phyloP scores from a whole-genome alignment of 2,329 filamentous ascomycete genomes.

The Neofusicoccum laricinum region DNA sequence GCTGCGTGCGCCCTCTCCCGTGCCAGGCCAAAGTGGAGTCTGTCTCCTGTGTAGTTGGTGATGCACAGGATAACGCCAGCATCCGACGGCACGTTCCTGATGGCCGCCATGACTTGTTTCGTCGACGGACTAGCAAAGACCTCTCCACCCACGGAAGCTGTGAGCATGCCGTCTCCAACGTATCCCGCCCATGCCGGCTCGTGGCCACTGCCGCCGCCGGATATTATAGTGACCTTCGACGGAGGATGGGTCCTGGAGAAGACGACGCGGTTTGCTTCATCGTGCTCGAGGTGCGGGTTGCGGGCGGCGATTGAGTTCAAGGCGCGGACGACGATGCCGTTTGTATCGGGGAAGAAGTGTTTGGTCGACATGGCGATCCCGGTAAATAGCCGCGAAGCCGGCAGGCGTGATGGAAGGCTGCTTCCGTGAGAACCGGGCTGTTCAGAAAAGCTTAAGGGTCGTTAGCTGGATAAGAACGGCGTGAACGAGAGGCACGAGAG shows the following conservation, averaged over 20 bases:
- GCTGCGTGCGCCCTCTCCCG: conserved; percentile 45
- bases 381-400: not conserved
- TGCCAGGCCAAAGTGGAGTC: conserved; percentile 49
- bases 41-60: conserved; percentile 51
- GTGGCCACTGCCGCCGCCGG: conserved; percentile 48
- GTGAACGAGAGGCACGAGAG: not conserved
- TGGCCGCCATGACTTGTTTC: conserved; percentile 50
- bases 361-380: conserved; percentile 49
- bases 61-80: conserved; percentile 48
- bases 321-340: conserved; percentile 50
- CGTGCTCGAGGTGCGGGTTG: conserved; percentile 43
- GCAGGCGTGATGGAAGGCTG: too few species aligned
- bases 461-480: not conserved
- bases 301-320: conserved; percentile 47
- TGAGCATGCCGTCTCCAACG: conserved; percentile 49
- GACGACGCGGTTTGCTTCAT: conserved; percentile 48
- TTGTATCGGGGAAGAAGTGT: conserved; percentile 53
- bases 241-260: conserved; percentile 44
- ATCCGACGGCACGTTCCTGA: conserved; percentile 44
- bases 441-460: not conserved
- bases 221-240: conserved; percentile 45
- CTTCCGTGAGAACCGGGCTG: not conserved
- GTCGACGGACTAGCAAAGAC: conserved; percentile 49
- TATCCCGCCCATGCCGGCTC: conserved; percentile 51
- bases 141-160: conserved; percentile 47